Evolutionary conservation across 2,329 filamentous ascomycete species (phyloP), one percentile per base, ranked within the genome.

Genomic region (Neoscytalidium dimidiatum): DNA sequence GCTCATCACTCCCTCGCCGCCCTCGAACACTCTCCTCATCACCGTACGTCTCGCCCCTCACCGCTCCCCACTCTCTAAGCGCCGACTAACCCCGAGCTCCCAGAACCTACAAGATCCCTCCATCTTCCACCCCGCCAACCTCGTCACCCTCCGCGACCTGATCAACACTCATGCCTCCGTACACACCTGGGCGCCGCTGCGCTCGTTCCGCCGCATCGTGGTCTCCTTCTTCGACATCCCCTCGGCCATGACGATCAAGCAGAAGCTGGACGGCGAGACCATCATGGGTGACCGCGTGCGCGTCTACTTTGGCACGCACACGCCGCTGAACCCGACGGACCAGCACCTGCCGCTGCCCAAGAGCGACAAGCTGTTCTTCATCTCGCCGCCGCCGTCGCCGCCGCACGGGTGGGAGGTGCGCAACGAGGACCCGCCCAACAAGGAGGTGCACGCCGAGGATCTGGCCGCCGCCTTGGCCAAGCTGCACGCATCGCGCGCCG

Each of bases 21-120:
- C 91, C 5, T 91, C 90, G 69, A 95, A 95, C 82, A 95, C 92
- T 0, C 88, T 95, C 64, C 87, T 95, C 73, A 90, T 95, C 74
- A 95, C 92, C 72, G 79, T 81, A 72, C 68, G 78, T 70, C 13
- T 11, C 33, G 28, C 35, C 3, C 19, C 51, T 33, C 62, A 57
- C 65, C 43, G 44, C 58, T 44, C 19, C 58, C 23, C 46, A 8
- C 14, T 14, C 60, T 19, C 38, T 17, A 26, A 46, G 23, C 31
- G 13, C 43, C 38, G 19, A 75, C 70, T 71, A 53, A 68, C 64
- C 17, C 38, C 9, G 19, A 9, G 3, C 9, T 14, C 33, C 28
- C 60, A 81, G 79, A 92, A 92, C 80, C 86, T 95, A 66, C 81
- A 88, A 73, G 86, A 92, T 69, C 80, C 84, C 66, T 88, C 90